Base-by-base conservation (phyloP, 306 rosid species). In the Cotoneaster glaucophyllus region DNA sequence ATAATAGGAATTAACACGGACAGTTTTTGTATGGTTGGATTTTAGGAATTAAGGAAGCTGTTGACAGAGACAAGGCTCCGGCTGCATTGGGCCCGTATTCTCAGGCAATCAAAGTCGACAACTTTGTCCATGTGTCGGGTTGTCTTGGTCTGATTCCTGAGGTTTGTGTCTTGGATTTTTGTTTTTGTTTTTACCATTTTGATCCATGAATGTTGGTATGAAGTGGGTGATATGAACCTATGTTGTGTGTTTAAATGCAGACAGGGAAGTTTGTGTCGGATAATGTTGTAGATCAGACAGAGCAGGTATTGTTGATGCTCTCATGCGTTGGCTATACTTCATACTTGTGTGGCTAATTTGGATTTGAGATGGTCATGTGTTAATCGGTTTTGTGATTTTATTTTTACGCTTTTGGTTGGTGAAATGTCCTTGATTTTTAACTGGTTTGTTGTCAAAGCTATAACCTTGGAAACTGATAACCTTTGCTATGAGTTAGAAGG, bases 11-110 rank as follows among this genome's bases (percentile, higher is more conserved):
- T 18, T 41, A 22, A 73, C 3, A 9, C 19, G 29, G 41, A 19
- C 6, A 11, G 41, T 70, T 21, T 80, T 85, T 74, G 58, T 61
- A 21, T 61, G 45, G 4, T 4, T 39, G 8, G 58, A 11, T 41
- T 39, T 11, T 67, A 91, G 98, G 84, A 76, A 72, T 82, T 64
- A 95, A 86, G 89, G 96, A 92, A 83, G 93, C 89, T 84, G 92
- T 95, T 76, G 81, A 87, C 26, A 87, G 96, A 13, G 96, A 95
- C 64, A 90, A 88, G 83, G 98, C 98, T 53, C 97, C 97, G 1
- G 98, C 96, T 0, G 97, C 98, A 59, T 83, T 95, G 83, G 98
- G 97, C 0, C 98, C 96, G 13, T 95, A 95, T 76, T 95, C 98
- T 66, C 98, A 94, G 79, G 98, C 95, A 70, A 92, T 90, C 83